Conservation (phyloP, 192 early-diverging fungal species). For the Thamnidium elegans region DNA sequence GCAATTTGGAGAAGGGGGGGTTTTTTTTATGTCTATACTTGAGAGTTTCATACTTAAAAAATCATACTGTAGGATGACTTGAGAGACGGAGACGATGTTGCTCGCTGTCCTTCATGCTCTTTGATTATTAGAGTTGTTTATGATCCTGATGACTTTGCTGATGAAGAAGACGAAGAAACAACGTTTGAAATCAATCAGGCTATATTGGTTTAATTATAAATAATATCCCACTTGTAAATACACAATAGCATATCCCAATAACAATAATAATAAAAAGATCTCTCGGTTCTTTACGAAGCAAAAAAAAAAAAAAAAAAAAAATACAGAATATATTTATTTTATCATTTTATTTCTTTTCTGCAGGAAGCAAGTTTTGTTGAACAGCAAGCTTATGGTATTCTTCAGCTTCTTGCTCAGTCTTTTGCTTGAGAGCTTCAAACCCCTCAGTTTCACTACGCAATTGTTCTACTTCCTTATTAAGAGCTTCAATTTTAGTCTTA, state of each 20-base stretch:
- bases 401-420: conserved; percentile 15
- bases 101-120: conserved; percentile 90
- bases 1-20: background rate
- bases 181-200: conserved; percentile 33
- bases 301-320: conserved; percentile 2
- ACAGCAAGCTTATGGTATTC: conserved; percentile 30
- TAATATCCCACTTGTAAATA: background rate
- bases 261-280: no score
- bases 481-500: conserved; percentile 8
- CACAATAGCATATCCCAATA: background rate
- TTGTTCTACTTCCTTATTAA: conserved; percentile 19
- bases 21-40: background rate
- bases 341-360: no score
- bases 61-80: conserved; percentile 60
- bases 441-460: conserved; percentile 28
- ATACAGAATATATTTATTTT: background rate
- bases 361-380: no score
- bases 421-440: conserved; percentile 31
- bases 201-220: conserved; percentile 27
- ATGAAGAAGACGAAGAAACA: conserved; percentile 47
- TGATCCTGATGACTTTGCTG: conserved; percentile 69
- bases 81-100: conserved; percentile 80
- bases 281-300: background rate
- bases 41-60: background rate
- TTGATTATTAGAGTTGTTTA: conserved; percentile 89